Conservation (phyloP, 768 basidiomycete genomes). For the Amanita phalloides region DNA sequence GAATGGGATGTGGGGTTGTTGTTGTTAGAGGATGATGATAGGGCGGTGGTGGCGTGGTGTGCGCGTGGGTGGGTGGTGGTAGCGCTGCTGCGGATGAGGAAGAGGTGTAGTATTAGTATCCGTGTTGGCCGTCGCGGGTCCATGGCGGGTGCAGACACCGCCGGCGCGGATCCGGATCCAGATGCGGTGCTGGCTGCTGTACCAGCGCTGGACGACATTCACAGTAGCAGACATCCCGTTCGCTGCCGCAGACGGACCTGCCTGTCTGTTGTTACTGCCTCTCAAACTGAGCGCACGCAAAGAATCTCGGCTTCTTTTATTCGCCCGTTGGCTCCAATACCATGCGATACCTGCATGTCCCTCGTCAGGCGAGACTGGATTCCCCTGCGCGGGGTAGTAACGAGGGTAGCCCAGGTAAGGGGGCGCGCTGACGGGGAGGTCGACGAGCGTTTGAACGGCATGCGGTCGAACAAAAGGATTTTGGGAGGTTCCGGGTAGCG, state of each 20-base stretch:
- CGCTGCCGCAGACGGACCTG: neutral
- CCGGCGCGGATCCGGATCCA: no score
- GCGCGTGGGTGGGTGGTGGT: no score
- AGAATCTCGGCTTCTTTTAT: slow-evolving; percentile 26
- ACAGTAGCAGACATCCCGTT: slow-evolving; percentile 1
- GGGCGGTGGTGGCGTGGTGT: no score
- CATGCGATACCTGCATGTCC: neutral
- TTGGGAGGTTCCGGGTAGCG: slow-evolving; percentile 53
- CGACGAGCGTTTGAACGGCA: slow-evolving; percentile 49
- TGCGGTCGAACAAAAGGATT: slow-evolving; percentile 45
- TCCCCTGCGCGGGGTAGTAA: slow-evolving; percentile 18
- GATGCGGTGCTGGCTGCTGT: neutral
- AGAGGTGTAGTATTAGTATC: neutral
- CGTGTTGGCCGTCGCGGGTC: no score
- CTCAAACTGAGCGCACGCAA: slow-evolving; percentile 32
- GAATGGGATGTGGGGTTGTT: no score
- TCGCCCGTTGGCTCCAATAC: slow-evolving; percentile 11
- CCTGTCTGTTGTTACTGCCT: slow-evolving; percentile 6
- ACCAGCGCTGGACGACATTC: neutral
- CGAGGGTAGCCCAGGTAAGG: slow-evolving; percentile 13
- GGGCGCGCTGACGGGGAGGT: slow-evolving; percentile 26
- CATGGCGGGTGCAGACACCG: no score
- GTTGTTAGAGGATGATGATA: neutral
- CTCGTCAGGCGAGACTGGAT: neutral
- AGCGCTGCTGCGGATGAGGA: neutral